A percentile compares a stretch with the other conserved stretches of the same genome.
phyloP scores from a whole-genome alignment of 2,329 filamentous ascomycete genomes.

The Phialophora chinensis region DNA sequence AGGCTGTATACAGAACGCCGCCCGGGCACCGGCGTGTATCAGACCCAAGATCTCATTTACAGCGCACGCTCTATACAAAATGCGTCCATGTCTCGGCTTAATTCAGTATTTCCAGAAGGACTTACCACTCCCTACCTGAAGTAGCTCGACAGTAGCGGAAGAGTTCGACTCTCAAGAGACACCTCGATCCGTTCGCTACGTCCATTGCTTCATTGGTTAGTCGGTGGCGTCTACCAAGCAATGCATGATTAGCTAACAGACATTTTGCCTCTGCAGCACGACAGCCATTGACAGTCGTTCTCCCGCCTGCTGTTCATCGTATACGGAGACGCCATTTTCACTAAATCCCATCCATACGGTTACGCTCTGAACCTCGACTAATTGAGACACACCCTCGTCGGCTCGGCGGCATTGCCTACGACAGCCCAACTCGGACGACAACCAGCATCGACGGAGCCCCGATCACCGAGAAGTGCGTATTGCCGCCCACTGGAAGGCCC shows the following conservation, averaged over 20 bases:
- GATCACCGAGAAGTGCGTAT: neutral
- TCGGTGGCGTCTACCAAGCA: neutral
- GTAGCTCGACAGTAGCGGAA: neutral
- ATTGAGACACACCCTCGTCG: neutral
- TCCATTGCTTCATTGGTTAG: neutral
- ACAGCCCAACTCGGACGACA: neutral
- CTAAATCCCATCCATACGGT: neutral
- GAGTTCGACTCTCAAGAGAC: neutral
- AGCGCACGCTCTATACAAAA: neutral
- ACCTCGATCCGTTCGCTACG: neutral
- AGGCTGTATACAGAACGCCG: neutral
- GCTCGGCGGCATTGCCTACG: neutral
- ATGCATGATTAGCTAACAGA: slow-evolving; percentile 6
- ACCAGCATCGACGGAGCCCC: neutral
- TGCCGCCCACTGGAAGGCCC: neutral
- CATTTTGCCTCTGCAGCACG: neutral
- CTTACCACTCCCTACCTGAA: neutral
- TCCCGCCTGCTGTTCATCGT: neutral
- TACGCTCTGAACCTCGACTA: neutral
- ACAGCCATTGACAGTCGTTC: neutral
- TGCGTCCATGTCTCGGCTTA: neutral
- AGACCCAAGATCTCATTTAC: neutral
- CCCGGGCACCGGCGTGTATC: slow-evolving; percentile 1
- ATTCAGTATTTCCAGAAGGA: neutral
- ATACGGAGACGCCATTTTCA: neutral